phyloP scores from a whole-genome alignment of 768 basidiomycete genomes.

The Phylloporus scabripes region DNA sequence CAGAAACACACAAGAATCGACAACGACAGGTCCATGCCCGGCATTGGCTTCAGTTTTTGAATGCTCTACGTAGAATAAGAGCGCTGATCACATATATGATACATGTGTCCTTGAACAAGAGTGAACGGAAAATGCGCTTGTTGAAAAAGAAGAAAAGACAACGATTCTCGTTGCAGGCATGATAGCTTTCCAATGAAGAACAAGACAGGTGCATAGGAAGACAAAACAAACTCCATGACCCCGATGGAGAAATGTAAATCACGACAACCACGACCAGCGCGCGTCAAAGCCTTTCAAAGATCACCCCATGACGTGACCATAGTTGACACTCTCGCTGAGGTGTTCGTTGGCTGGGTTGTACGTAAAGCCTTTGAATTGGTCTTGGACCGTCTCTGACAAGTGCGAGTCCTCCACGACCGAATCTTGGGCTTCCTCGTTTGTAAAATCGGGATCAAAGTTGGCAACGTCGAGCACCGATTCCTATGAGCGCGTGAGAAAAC shows the following conservation, averaged over 20 bases:
- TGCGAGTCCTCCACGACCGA: slow-evolving; percentile 93
- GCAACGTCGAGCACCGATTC: slow-evolving; percentile 93
- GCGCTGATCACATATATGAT: slow-evolving; percentile 3
- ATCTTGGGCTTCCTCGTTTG: slow-evolving; percentile 90
- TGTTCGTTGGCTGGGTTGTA: slow-evolving; percentile 84
- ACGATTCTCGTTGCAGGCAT: neutral
- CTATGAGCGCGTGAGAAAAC: slow-evolving; percentile 29
- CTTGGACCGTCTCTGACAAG: slow-evolving; percentile 93
- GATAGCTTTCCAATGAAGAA: slow-evolving; percentile 1
- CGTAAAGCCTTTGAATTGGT: slow-evolving; percentile 89
- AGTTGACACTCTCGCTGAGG: slow-evolving; percentile 78
- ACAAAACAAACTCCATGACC: slow-evolving; percentile 1
- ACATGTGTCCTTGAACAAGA: slow-evolving; percentile 1
- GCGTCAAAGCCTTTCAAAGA: neutral
- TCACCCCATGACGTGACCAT: slow-evolving; percentile 36
- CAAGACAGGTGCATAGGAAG: neutral
- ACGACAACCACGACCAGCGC: slow-evolving; percentile 20
- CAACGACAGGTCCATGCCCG: slow-evolving; percentile 14
- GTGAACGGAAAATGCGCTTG: neutral
- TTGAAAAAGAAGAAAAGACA: neutral
- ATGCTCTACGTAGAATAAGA: neutral
- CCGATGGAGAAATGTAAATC: slow-evolving; percentile 1
- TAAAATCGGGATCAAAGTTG: slow-evolving; percentile 98
- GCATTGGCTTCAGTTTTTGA: neutral
- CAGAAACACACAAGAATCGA: neutral